These are phyloP conservation scores for Dentipellis fragilis DNA, from an alignment of 768 basidiomycete species.

Conservation along the genomic window DNA sequence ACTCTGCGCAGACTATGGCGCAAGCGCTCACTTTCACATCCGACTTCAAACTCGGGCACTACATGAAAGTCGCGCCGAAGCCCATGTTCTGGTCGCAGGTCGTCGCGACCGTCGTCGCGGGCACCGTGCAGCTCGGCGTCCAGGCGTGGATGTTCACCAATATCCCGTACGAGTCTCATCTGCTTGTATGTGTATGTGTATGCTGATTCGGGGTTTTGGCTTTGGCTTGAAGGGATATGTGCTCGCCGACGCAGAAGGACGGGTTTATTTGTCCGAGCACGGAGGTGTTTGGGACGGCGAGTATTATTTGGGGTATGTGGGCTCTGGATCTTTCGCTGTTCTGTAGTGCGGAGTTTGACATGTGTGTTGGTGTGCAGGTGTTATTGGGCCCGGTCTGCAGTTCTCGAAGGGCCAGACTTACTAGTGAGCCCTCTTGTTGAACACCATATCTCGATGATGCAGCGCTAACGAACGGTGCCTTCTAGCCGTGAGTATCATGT, in stretches of 20 bases:
- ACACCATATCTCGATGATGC: neutral
- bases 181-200: conserved; percentile 38
- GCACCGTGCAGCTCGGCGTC: conserved; percentile 56
- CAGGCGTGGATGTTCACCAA: conserved; percentile 35
- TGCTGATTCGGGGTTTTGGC: conserved; percentile 21
- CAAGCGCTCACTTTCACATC: conserved; percentile 60
- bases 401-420: conserved; percentile 28
- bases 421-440: conserved; percentile 12
- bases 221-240: conserved; percentile 32
- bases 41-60: conserved; percentile 68
- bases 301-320: conserved; percentile 34
- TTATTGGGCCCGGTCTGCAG: conserved; percentile 56
- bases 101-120: conserved; percentile 32
- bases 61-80: conserved; percentile 67
- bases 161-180: neutral
- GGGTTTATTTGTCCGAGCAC: conserved; percentile 19
- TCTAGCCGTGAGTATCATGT: neutral
- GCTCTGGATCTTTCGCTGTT: neutral
- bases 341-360: conserved; percentile 4
- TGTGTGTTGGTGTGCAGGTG: conserved; percentile 29
- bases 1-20: conserved; percentile 54
- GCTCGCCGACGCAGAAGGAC: conserved; percentile 39
- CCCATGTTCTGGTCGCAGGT: conserved; percentile 69
- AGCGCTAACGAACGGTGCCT: neutral
- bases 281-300: conserved; percentile 45